Base-by-base conservation (phyloP, 2,329 filamentous ascomycete species). In the Byssoonygena ceratinophila region DNA sequence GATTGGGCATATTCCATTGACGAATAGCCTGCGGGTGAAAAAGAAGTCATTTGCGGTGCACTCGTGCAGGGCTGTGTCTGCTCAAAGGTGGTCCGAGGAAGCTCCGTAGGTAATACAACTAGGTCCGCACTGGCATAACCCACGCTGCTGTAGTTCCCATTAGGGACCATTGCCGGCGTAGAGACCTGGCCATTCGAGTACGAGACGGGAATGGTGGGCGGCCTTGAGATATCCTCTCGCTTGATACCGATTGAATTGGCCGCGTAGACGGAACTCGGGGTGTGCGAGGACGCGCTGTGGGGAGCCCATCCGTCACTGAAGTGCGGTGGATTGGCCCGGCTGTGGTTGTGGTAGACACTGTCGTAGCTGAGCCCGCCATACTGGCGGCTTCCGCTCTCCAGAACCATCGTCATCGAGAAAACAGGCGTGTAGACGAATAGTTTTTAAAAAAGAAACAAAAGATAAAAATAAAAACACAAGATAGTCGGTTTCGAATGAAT, bases 241-340 rank as follows among this genome's bases (percentile, higher is more conserved):
- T 82, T 79, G 57, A 52, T 40, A 59, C 74, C 74, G 61, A 83
- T 72, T 60, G 76, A 74, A 59, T 76, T 78, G 61, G 81, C 75
- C 59, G 76, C 76, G 64, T 70, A 71, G 39, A 66, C 76, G 64
- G 76, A 83, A 78, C 77, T 90, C 71, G 76, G 75, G 70, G 72
- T 81, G 75, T 72, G 77, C 27, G 27, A 29, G 66, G 71, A 77
- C 55, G 65, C 74, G 62, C 67, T 76, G 65, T 70, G 68, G 58
- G 75, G 72, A 76, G 86, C 79, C 90, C 90, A 96, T 39, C 89
- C 89, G 69, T 96, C 92, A 64, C 85, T 89, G 74, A 96, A 96
- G 59, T 92, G 85, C 59, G 85, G 81, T 37, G 68, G 62, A 39
- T 61, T 73, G 66, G 72, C 75, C 63, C 83, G 79, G 78, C 87